Conservation (phyloP, 192 early-diverging fungal species). For the Geosiphon pyriformis region DNA sequence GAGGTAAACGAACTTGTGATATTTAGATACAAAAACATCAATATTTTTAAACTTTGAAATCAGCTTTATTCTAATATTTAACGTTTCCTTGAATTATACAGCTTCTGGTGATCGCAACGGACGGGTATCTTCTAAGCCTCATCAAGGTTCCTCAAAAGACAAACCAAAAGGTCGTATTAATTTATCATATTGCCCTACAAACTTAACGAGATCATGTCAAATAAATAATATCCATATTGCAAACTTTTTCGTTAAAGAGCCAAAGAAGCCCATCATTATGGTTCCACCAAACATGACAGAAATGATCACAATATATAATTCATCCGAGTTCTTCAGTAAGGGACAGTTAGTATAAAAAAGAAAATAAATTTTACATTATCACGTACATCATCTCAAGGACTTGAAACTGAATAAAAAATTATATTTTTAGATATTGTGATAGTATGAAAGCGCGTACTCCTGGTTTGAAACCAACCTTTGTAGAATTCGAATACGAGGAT, state of each 20-base stretch:
- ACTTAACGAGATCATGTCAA: neutral
- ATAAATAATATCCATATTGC: neutral
- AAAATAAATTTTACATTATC: no score
- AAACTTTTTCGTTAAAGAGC: neutral
- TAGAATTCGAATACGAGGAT: constrained; percentile 25
- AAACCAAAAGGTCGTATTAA: neutral
- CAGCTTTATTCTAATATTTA: neutral
- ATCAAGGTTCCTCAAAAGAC: neutral
- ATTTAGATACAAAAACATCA: no score
- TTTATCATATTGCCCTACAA: neutral
- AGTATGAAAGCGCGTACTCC: neutral
- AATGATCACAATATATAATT: neutral
- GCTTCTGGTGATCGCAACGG: neutral
- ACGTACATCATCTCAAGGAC: no score
- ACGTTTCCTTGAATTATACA: neutral
- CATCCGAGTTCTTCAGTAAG: neutral
- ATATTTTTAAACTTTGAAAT: neutral
- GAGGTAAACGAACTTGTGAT: no score
- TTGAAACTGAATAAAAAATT: no score
- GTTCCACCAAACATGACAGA: neutral
- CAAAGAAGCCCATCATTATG: neutral
- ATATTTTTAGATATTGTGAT: neutral
- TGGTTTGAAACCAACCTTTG: neutral
- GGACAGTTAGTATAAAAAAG: no score
- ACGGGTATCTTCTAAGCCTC: neutral